Conservation (phyloP, 495 filamentous ascomycete species). For the Choiromyces venosus region DNA sequence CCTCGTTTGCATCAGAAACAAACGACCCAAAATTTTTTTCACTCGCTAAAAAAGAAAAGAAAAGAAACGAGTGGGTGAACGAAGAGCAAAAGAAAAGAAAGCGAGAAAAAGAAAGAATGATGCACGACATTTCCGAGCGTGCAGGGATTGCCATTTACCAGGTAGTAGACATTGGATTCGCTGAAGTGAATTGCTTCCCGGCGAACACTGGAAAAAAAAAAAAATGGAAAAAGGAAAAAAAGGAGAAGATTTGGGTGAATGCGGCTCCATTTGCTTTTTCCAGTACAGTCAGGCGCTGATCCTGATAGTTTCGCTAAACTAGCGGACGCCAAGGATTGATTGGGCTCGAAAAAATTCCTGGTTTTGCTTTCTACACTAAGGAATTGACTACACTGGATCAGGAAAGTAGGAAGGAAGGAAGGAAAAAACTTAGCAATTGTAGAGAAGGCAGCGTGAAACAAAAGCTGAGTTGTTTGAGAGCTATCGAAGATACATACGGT, state of each 20-base stretch:
- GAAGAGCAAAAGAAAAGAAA: no score
- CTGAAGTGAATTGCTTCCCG: neutral
- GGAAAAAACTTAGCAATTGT: neutral
- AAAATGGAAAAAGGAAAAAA: neutral
- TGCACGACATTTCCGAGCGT: neutral
- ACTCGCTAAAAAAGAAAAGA: neutral
- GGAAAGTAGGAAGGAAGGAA: neutral
- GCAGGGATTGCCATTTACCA: neutral
- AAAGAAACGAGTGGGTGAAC: neutral
- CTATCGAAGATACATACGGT: neutral
- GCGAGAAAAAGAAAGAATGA: neutral
- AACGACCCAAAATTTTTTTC: slow-evolving; percentile 32
- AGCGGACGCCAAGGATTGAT: neutral
- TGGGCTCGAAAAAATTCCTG: neutral
- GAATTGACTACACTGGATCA: neutral
- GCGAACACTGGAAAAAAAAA: neutral
- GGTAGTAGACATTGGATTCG: neutral
- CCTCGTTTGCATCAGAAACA: slow-evolving; percentile 21
- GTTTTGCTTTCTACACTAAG: neutral
- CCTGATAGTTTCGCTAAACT: neutral
- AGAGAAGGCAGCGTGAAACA: neutral
- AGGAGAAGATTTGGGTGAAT: neutral
- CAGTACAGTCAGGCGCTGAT: neutral
- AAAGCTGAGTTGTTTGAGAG: neutral
- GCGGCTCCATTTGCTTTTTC: slow-evolving; percentile 2